These are phyloP conservation scores for Lavandula angustifolia DNA, from an alignment of 257 asterid genomes.

Conservation along the genomic window DNA sequence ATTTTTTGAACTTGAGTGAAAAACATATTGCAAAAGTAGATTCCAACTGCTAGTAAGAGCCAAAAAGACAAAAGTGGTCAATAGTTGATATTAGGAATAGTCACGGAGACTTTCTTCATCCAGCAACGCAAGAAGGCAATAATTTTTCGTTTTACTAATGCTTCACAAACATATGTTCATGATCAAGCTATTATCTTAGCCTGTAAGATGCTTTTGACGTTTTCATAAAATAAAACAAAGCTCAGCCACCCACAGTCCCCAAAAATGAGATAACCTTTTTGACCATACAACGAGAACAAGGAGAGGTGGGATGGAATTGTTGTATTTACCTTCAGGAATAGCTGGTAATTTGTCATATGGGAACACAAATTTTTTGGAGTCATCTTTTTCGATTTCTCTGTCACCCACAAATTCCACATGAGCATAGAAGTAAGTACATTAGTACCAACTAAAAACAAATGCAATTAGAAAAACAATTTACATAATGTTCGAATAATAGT, in stretches of 20 bases:
- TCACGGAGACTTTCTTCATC: slow-evolving; percentile 2
- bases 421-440: slow-evolving; percentile 24
- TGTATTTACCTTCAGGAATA: slow-evolving; percentile 63
- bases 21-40: background rate
- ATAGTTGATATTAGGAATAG: background rate
- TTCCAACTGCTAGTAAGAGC: background rate
- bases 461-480: background rate
- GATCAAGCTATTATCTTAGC: slow-evolving; percentile 14
- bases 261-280: slow-evolving; percentile 1
- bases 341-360: slow-evolving; percentile 67
- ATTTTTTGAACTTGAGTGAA: slow-evolving; percentile 7
- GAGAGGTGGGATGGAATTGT: slow-evolving; percentile 3
- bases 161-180: slow-evolving; percentile 10
- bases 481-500: background rate
- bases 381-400: slow-evolving; percentile 50
- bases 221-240: slow-evolving; percentile 8
- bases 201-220: background rate
- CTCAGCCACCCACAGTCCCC: slow-evolving; percentile 7
- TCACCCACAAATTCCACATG: slow-evolving; percentile 37
- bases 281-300: slow-evolving; percentile 2
- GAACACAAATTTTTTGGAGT: slow-evolving; percentile 48
- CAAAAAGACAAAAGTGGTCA: background rate
- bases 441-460: slow-evolving; percentile 15
- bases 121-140: background rate
- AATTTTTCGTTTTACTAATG: background rate